Base-by-base conservation (phyloP, 2,329 filamentous ascomycete genomes). In the Aureobasidium sp. region DNA sequence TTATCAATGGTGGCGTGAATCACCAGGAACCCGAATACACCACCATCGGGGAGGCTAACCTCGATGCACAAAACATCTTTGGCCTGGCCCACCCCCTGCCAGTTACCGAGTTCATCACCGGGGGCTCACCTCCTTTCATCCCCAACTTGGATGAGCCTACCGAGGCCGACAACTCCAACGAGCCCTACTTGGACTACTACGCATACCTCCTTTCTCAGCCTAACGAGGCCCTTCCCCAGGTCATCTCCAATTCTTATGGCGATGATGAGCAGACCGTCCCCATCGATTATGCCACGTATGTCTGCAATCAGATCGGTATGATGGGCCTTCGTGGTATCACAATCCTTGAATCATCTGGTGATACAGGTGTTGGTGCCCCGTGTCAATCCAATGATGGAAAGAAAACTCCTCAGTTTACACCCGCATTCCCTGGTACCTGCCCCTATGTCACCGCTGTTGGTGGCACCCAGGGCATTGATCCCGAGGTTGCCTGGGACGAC, bases 271-370 rank as follows among this genome's bases (percentile, higher is more conserved):
- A 86, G 68, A 80, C 78, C 3, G 75, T 88, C 0, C 86, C 86
- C 0, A 68, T 75, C 4, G 77, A 78, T 16, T 89, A 88, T 67
- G 81, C 82, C 16, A 74, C 75, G 47, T 79, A 79, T 47, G 83
- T 87, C 16, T 89, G 86, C 76, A 80, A 82, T 65, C 74, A 85
- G 68, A 85, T 87, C 67, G 83, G 81, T 60, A 80, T 86, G 66
- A 81, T 88, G 55, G 85, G 84, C 14, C 80, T 83, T 1, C 82
- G 85, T 45, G 86, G 86, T n/a, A 80, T 86, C 6, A 82, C 82
- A 0, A 77, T 88, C 10, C 73, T 88, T 32, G 83, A 84, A 64
- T 79, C 82, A 16, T 82, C 81, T 11, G 87, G 87, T 5, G 85
- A 90, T 66, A 73, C 74, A 21, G 84, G 84, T 34, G 78, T 84